Conservation (phyloP, 805 yeast genomes). For the Lachancea nothofagi region DNA sequence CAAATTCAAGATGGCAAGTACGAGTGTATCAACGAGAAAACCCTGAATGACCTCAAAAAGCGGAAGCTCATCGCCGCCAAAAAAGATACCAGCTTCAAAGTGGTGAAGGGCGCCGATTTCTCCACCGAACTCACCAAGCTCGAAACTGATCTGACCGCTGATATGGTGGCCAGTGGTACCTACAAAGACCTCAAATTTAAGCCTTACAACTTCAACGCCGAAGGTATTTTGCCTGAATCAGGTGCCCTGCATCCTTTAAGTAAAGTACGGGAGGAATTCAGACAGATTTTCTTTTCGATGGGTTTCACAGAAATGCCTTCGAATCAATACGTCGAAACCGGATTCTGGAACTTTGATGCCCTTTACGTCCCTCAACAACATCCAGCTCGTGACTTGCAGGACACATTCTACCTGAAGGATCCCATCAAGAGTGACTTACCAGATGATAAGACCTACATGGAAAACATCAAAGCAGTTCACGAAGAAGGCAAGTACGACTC, state of each 20-base stretch:
- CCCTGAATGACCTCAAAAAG: slow-evolving; percentile 81
- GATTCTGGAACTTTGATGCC: slow-evolving; percentile 98
- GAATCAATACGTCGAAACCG: slow-evolving; percentile 94
- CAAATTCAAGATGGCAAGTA: slow-evolving; percentile 36
- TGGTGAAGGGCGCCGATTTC: slow-evolving; percentile 79
- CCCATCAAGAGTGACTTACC: slow-evolving; percentile 80
- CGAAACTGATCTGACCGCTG: slow-evolving; percentile 92
- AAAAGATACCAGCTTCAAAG: slow-evolving; percentile 68
- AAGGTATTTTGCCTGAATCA: slow-evolving; percentile 77
- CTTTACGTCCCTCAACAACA: slow-evolving; percentile 98
- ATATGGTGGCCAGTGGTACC: slow-evolving; percentile 76
- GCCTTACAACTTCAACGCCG: slow-evolving; percentile 92
- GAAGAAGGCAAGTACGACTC: slow-evolving; percentile 89
- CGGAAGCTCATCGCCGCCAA: slow-evolving; percentile 74
- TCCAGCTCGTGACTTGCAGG: slow-evolving; percentile 98
- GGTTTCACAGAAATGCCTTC: slow-evolving; percentile 99
- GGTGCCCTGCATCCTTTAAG: slow-evolving; percentile 97
- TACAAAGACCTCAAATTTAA: slow-evolving; percentile 86
- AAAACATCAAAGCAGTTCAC: slow-evolving; percentile 77
- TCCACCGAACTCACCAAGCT: slow-evolving; percentile 70
- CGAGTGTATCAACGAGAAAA: slow-evolving; percentile 48
- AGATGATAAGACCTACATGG: slow-evolving; percentile 71
- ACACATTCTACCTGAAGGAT: slow-evolving; percentile 94
- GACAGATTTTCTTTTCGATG: slow-evolving; percentile 95
- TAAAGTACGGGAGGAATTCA: slow-evolving; percentile 95